Evolutionary conservation across 1,139 yeast species (phyloP), one percentile per base, ranked within the genome.

Genomic region (Geotrichum restrictum): DNA sequence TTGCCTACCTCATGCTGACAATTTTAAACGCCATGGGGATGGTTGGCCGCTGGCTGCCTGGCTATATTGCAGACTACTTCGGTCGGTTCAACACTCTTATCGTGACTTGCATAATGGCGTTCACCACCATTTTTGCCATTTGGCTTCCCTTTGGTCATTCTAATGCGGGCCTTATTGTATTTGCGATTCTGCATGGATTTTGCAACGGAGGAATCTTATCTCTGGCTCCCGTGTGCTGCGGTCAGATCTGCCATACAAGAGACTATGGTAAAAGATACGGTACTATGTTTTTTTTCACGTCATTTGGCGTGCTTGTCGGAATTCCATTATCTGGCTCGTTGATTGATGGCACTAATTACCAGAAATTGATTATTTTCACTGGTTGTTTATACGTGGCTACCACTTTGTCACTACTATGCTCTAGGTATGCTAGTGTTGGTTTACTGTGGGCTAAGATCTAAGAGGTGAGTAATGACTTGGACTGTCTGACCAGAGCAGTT

Each of bases 51-150:
- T 75, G 75, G 53, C 60, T 80, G 5, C 83, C 88, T 0, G 82
- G 83, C 0, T 66, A 71, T 32, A 58, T 76, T 11, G 76, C 83
- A 0, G 85, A 84, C 53, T 78, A 71, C 54, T 56, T 76, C 31
- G 89, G 89, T 0, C 71, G 79, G 37, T 82, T 78, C 65, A 83
- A 82, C 60, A 72, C 82, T 18, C 77, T 78, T 62, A 68, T 76
- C 32, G 53, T 64, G 21, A 70, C 79, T 68, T 64, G 78, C 57
- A 22, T 67, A n/a, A 59, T 74, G 46, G 69, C 79, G 32, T 73
- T 75, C 0, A 21, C 80, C 36, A 60, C 69, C 22, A 57, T 63
- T 19, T 65, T 79, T 49, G 64, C 70, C 1, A 57, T 81, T 11
- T 81, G 84, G 85, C 64, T 78, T 8, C 84, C 83, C 6, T 75